Evolutionary conservation across 164 flowering plant genomes (phyloP), one percentile per base, ranked within the genome.

Genomic region (Vitis vinifera): DNA sequence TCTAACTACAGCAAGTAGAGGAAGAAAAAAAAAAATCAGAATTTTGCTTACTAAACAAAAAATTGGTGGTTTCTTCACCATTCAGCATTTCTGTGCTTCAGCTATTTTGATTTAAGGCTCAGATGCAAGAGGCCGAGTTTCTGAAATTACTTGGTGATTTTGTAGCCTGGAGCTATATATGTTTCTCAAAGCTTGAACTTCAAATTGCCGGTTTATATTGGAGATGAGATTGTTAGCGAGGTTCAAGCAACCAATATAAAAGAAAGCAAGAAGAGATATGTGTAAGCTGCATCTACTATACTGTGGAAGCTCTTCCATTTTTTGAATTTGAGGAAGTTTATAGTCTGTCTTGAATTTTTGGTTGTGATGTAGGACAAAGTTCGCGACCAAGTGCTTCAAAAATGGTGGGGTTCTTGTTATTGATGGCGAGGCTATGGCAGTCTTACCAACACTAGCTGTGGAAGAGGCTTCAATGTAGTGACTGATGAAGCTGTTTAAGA

Each of bases 151-250:
- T 62, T 58, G 10, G 3, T 11, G 15, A 5, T 4, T 44, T 67
- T 69, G 74, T 64, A 94, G 97, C 98, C 98, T 16, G 97, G 97
- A 76, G 92, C 97, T 52, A 73, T 91, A 8, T 92, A 94, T 76
- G 86, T 77, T 51, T 89, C 94, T 47, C 97, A 94, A 78, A 86
- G 81, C 67, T 72, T 94, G 81, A 84, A 85, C 47, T 94, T 91
- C 69, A 87, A 73, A 67, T 74, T 60, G 49, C 97, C 97, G 0
- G 91, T 91, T 16, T 92, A 81, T 57, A 64, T 87, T 50, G 95
- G 84, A 52, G 95, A 92, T 8, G 83, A 88, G 71, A 77, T 92
- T 10, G 66, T 63, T 19, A 93, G 88, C 47, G 83, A 82, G 68
- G 86, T 92, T 51, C 74, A 85, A 62, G 87, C 93, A 17, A 68